Conservation (phyloP, 805 yeast genomes). For the Cyberlindnera mycetangii region DNA sequence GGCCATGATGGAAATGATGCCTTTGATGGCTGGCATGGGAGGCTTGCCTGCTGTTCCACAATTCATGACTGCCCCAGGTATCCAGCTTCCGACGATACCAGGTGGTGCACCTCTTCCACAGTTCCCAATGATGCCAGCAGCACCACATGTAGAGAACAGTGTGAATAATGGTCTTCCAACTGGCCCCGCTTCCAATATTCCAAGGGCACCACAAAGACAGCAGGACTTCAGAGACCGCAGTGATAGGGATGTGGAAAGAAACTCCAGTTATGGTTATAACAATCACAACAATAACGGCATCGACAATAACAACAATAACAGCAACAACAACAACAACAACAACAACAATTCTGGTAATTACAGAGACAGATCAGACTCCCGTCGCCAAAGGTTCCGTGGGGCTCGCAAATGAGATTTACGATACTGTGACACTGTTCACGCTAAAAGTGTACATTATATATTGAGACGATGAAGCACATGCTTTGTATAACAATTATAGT, state of each 20-base stretch:
- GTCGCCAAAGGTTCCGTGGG: slow-evolving; percentile 20
- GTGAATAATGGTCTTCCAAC: slow-evolving; percentile 6
- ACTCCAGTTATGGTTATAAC: not conserved
- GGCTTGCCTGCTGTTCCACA: slow-evolving; percentile 30
- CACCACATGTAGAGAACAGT: not conserved
- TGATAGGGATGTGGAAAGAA: slow-evolving; percentile 18
- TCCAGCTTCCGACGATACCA: slow-evolving; percentile 11
- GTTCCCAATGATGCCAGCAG: slow-evolving; percentile 6
- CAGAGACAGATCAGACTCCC: slow-evolving; percentile 25
- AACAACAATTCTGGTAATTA: slow-evolving; percentile 9
- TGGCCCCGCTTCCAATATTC: slow-evolving; percentile 10
- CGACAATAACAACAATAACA: slow-evolving; percentile 1
- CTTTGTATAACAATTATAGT: not conserved
- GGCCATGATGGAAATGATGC: slow-evolving; percentile 61
- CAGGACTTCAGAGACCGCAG: slow-evolving; percentile 21
- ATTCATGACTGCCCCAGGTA: slow-evolving; percentile 8
- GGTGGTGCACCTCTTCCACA: slow-evolving; percentile 3
- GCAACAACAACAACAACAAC: not conserved
- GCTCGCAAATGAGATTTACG: slow-evolving; percentile 13
- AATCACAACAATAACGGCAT: not conserved
- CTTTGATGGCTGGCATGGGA: slow-evolving; percentile 30
- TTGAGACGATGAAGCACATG: not conserved
- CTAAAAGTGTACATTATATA: not conserved
- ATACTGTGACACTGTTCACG: not conserved
- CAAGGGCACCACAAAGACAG: slow-evolving; percentile 19